Percentiles rank a stretch among this genome's conserved stretches.
These are phyloP conservation scores for Mortierella sp. DNA, from an alignment of 371 early-diverging fungal genomes.

Conservation along the genomic window DNA sequence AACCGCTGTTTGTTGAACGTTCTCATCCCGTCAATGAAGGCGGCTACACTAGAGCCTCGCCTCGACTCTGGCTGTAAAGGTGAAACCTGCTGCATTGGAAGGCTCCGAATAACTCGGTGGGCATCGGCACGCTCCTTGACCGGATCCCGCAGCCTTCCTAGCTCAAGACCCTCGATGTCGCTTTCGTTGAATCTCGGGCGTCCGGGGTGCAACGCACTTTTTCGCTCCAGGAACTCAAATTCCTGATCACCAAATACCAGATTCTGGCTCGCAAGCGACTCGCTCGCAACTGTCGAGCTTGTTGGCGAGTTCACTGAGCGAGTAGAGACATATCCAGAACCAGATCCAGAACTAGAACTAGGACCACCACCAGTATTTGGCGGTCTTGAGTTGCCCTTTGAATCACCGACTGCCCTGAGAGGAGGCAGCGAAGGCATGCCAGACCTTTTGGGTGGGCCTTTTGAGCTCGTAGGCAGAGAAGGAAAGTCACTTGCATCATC, in stretches of 20 bases:
- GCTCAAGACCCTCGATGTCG: slow-evolving; percentile 11
- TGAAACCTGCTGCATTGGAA: slow-evolving; percentile 16
- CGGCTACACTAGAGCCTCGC: not conserved
- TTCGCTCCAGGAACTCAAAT: slow-evolving; percentile 8
- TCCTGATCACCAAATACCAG: slow-evolving; percentile 32
- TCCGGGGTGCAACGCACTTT: not conserved
- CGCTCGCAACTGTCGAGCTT: no score
- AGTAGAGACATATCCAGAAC: no score
- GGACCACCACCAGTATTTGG: not conserved
- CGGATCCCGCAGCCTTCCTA: slow-evolving; percentile 9
- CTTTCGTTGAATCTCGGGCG: not conserved
- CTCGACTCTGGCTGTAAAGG: not conserved
- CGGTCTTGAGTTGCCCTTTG: not conserved
- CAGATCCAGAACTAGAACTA: no score
- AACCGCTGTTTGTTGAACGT: slow-evolving; percentile 30
- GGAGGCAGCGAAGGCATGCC: slow-evolving; percentile 22
- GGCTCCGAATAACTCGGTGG: slow-evolving; percentile 8
- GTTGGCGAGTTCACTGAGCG: not conserved
- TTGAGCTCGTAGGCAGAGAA: slow-evolving; percentile 5
- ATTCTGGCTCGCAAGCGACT: not conserved
- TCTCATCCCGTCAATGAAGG: slow-evolving; percentile 17
- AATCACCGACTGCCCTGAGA: not conserved
- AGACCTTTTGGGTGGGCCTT: slow-evolving; percentile 1
- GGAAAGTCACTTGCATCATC: slow-evolving; percentile 28
- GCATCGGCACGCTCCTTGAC: slow-evolving; percentile 7